A percentile compares a stretch with the other conserved stretches of the same genome.
Conservation (phyloP, 345 rosid genomes). For the Linum lewisii region DNA sequence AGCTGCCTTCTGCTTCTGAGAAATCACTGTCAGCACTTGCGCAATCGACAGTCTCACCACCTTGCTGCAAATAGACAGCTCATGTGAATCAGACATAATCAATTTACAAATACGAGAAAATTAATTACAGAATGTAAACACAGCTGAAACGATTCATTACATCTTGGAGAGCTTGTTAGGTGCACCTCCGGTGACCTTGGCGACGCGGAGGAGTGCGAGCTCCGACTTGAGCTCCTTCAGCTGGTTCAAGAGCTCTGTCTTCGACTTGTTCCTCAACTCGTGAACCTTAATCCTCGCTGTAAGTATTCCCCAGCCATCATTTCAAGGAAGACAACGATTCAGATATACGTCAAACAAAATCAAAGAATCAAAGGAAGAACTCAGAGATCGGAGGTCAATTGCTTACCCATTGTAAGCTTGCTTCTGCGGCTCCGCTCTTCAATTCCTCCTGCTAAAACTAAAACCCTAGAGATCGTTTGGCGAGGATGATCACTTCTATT, state of each 20-base stretch:
- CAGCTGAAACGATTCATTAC: neutral
- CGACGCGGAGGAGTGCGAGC: constrained; percentile 8
- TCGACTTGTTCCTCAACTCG: constrained; percentile 10
- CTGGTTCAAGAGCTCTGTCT: constrained; percentile 7
- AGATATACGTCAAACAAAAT: too few species aligned
- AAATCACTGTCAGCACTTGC: constrained; percentile 24
- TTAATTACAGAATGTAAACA: neutral
- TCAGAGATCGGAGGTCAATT: neutral
- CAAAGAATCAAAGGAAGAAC: neutral
- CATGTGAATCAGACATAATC: neutral
- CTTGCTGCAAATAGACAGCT: neutral
- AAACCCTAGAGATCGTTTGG: neutral
- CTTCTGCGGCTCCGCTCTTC: neutral
- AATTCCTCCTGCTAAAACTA: neutral
- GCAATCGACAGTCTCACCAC: constrained; percentile 23
- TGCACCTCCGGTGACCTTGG: constrained; percentile 12
- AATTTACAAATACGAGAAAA: neutral
- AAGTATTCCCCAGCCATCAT: neutral
- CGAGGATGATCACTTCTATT: neutral
- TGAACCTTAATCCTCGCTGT: constrained; percentile 7
- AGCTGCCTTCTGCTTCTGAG: constrained; percentile 23
- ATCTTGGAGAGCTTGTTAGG: constrained; percentile 13
- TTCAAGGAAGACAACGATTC: neutral
- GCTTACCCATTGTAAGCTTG: neutral
- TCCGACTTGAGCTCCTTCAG: constrained; percentile 8